phyloP scores from a whole-genome alignment of 768 basidiomycete species.

The Dendrothele bispora region DNA sequence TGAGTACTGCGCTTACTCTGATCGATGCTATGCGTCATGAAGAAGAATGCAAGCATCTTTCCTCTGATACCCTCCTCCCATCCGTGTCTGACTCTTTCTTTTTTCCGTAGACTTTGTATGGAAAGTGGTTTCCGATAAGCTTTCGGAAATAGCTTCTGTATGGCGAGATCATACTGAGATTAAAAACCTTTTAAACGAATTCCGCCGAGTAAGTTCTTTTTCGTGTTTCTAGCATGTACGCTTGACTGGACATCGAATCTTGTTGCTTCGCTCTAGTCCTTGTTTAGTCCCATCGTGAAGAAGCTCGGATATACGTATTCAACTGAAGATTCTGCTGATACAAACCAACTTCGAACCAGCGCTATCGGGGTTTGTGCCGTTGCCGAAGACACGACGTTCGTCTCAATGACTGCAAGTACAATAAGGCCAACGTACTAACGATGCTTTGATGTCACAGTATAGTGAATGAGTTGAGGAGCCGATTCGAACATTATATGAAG shows the following conservation, averaged over 20 bases:
- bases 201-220: conserved; percentile 50
- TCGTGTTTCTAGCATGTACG: neutral
- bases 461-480: conserved; percentile 65
- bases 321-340: conserved; percentile 64
- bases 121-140: conserved; percentile 61
- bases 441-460: conserved; percentile 44
- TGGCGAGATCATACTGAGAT: conserved; percentile 83
- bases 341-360: conserved; percentile 69
- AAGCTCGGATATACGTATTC: conserved; percentile 77
- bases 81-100: neutral
- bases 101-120: conserved; percentile 72
- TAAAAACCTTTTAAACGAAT: conserved; percentile 53
- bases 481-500: conserved; percentile 70
- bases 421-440: conserved; percentile 25
- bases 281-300: conserved; percentile 76
- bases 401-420: conserved; percentile 26
- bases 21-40: conserved; percentile 70
- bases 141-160: conserved; percentile 54
- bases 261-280: conserved; percentile 36
- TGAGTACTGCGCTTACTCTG: conserved; percentile 68
- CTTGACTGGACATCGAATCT: neutral
- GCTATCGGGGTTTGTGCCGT: conserved; percentile 43
- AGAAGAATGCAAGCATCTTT: conserved; percentile 63
- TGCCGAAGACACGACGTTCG: neutral
- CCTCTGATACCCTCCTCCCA: neutral